Base-by-base conservation (phyloP, 1,284 basidiomycete genomes). In the Cutaneotrichosporon daszewskae region DNA sequence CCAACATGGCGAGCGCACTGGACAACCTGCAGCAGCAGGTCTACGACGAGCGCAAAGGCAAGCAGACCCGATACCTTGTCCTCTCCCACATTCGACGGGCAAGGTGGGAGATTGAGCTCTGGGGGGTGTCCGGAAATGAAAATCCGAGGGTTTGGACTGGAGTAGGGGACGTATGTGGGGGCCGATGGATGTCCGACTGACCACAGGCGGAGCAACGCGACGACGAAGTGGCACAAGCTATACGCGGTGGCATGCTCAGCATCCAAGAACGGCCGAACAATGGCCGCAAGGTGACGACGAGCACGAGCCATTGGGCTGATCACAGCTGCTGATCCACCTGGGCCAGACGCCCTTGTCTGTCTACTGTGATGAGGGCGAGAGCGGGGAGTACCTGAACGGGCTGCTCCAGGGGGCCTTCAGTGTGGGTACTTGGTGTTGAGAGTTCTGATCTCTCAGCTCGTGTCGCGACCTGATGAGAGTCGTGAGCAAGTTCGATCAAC, bases 21-120 rank as follows among this genome's bases (percentile, higher is more conserved):
- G 26, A 40, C 50, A 45, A 43, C 33, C 20, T 52, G 25, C 43
- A 43, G 19, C 46, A 52, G 33, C 50, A 49, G 24, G 35, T 52
- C 33, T 52, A 45, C 40, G 34, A 42, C 31, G 25, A 31, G 19
- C 27, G 34, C 22, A 28, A 14, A 4, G 45, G 45, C 3, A 16
- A 12, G 2, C 23, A 24, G 5, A n/a, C 16, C 11, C 46, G 46
- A 10, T 52, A 48, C 31, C 50, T 52, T 20, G 34, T 52, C 6
- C 27, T 40, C 24, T 45, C 46, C 1, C 20, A 18, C 12, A 19
- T 28, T 8, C n/a, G n/a, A 2, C 8, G 16, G n/a, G 40, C n/a
- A 13, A 16, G 18, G 3, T 52, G 50, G 50, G 39, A 48, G 18
- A 34, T 52, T 8, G 28, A 28, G 2, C 40, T 52, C 11, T 48